Conservation (phyloP, 2,329 filamentous ascomycete genomes). For the Talaromyces piceae region DNA sequence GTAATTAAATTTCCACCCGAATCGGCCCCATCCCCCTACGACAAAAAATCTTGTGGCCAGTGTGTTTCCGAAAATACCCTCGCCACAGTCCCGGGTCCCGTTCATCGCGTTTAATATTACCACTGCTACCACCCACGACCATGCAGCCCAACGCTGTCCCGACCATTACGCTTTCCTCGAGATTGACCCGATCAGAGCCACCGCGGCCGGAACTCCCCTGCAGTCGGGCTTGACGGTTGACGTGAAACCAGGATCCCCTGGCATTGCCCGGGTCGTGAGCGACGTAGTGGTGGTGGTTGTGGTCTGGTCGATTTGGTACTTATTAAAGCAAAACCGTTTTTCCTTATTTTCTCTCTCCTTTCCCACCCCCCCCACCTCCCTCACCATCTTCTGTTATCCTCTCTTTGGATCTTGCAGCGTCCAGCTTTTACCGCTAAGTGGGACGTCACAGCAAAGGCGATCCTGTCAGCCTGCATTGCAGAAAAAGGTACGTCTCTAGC, state of each 20-base stretch:
- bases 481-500: neutral
- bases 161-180: neutral
- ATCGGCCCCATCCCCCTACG: neutral
- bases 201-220: neutral
- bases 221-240: neutral
- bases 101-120: neutral
- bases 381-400: neutral
- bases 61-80: slow-evolving; percentile 4
- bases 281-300: too few species aligned
- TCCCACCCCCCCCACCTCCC: too few species aligned
- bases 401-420: neutral
- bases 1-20: neutral
- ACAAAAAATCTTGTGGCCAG: neutral
- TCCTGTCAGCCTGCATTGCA: neutral
- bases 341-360: neutral
- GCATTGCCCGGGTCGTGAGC: too few species aligned
- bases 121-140: neutral
- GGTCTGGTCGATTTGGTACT: too few species aligned
- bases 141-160: slow-evolving; percentile 2
- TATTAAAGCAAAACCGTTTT: too few species aligned
- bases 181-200: neutral
- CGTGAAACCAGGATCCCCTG: neutral
- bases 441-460: neutral
- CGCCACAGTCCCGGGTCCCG: slow-evolving; percentile 1
- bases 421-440: neutral